Conservation (phyloP, 2,329 filamentous ascomycete genomes). For the Trichocomaceae sp. region DNA sequence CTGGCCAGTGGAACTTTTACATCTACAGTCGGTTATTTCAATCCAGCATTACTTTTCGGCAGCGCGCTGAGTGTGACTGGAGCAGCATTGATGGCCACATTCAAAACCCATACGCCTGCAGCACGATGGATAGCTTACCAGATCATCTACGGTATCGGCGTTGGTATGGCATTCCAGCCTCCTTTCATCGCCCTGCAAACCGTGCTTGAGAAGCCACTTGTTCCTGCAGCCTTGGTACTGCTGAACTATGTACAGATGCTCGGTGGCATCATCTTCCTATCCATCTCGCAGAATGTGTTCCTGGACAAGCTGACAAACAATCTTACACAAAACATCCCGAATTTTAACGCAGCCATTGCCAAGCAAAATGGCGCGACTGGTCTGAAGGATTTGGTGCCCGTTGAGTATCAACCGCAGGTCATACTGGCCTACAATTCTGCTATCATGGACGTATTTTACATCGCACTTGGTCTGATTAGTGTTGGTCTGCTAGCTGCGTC, state of each 20-base stretch:
- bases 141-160: conserved; percentile 25
- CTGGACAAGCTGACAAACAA: conserved; percentile 14
- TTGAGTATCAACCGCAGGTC: neutral
- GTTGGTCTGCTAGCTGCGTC: neutral
- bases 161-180: conserved; percentile 23
- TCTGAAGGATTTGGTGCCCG: neutral
- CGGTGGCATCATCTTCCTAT: conserved; percentile 20
- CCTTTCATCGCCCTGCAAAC: conserved; percentile 21
- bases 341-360: neutral
- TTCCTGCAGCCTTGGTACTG: conserved; percentile 20
- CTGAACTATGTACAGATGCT: conserved; percentile 22
- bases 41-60: conserved; percentile 4
- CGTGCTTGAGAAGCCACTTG: conserved; percentile 19
- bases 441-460: neutral
- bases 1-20: neutral
- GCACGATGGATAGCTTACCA: conserved; percentile 24
- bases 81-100: conserved; percentile 11
- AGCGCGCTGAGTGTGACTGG: conserved; percentile 1
- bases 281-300: conserved; percentile 20
- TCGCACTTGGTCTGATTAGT: neutral
- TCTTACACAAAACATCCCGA: neutral
- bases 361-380: neutral
- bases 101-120: conserved; percentile 13
- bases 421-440: neutral
- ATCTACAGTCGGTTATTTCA: conserved; percentile 8